Base-by-base conservation (phyloP, 768 basidiomycete genomes). In the Leccinum incarnatum region DNA sequence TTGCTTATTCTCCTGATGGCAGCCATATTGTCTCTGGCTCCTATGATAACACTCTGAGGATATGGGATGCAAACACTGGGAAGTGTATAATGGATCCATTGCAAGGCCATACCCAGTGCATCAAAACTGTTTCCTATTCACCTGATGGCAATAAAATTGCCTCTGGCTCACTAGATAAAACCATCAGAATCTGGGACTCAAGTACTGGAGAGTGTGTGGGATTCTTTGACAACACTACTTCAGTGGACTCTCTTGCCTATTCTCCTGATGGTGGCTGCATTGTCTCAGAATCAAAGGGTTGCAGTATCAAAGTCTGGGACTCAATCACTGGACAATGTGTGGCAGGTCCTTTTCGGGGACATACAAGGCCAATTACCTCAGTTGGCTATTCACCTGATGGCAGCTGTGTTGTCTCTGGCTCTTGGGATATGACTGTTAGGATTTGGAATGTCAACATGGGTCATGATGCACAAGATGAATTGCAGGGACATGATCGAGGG, bases 181-280 rank as follows among this genome's bases (percentile, higher is more conserved):
- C 65, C 4, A 58, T 72, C 10, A 61, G 50, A 8, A 15, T 72
- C 2, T 74, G 68, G 71, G 42, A 67, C 25, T 15, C 58, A 30
- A 11, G 29, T 4, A 55, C 62, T 58, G 53, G 65, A 46, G 30
- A 54, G 11, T 45, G 32, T 32, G 32, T 32, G 32, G 32, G 32
- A 32, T 12, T 12, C 32, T 12, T 32, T 32, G 32, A 12, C 12
- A 32, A 12, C 32, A 32, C 4, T 5, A 32, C 4, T 32, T 32
- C 32, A 27, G 47, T 68, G 0, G 37, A 37, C 10, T 64, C 65
- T 56, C 40, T 72, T 54, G 69, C 62, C 19, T 62, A 68, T 49
- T 72, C 72, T 14, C 62, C 63, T 37, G 61, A 74, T 65, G 60
- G 64, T 10, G 61, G 10, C 27, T 53, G 56, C 8, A 55, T 75